A percentile compares a stretch with the other conserved stretches of the same genome.
phyloP scores from a whole-genome alignment of 2,329 filamentous ascomycete genomes.

The Chrysosporium queenslandicum region DNA sequence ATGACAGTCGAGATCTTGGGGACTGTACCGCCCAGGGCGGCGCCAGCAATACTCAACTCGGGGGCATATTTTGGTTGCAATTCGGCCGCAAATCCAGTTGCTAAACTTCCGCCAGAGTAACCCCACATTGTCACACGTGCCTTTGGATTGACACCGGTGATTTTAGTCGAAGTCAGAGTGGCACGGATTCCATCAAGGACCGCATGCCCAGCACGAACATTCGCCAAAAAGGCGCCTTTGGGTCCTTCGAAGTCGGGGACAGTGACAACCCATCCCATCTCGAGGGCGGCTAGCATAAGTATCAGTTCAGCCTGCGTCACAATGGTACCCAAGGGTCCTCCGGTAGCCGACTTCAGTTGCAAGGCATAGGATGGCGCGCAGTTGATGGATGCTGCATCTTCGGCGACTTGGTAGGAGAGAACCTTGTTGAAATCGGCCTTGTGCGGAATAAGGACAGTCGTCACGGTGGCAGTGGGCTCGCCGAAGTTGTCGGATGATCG shows the following conservation, averaged over 20 bases:
- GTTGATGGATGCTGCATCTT: slow-evolving; percentile 23
- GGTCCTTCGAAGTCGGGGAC: slow-evolving; percentile 42
- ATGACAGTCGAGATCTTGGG: slow-evolving; percentile 35
- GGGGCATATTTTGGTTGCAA: slow-evolving; percentile 44
- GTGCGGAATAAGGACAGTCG: slow-evolving; percentile 33
- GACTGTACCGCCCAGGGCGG: slow-evolving; percentile 42
- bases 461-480: slow-evolving; percentile 31
- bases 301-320: slow-evolving; percentile 30
- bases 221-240: slow-evolving; percentile 35
- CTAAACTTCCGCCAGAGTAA: slow-evolving; percentile 47
- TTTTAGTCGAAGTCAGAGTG: slow-evolving; percentile 23
- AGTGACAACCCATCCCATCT: slow-evolving; percentile 40
- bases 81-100: slow-evolving; percentile 43
- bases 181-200: slow-evolving; percentile 39
- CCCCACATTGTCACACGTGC: slow-evolving; percentile 43
- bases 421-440: slow-evolving; percentile 26
- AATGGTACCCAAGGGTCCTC: slow-evolving; percentile 27
- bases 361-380: slow-evolving; percentile 24
- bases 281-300: slow-evolving; percentile 31
- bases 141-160: slow-evolving; percentile 26
- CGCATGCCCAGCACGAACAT: slow-evolving; percentile 36
- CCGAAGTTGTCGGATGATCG: slow-evolving; percentile 31
- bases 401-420: slow-evolving; percentile 36
- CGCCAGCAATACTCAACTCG: slow-evolving; percentile 41
- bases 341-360: slow-evolving; percentile 31